Evolutionary conservation across 2,329 filamentous ascomycete genomes (phyloP), one percentile per base, ranked within the genome.

Genomic region (Chaetomiaceae sp.): DNA sequence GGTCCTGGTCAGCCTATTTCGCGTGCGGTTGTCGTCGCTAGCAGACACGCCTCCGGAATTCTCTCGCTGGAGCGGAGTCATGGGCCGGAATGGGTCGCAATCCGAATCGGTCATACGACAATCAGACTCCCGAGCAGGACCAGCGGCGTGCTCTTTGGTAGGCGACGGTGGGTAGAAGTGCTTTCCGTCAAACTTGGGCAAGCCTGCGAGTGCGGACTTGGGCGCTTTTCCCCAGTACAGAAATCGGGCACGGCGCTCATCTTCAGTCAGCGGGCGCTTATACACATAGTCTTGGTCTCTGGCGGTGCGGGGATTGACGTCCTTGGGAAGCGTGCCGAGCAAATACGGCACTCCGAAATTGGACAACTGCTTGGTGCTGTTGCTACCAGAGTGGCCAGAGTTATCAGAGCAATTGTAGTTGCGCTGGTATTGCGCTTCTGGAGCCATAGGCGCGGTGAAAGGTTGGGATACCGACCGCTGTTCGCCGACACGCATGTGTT

Each of bases 131-230:
- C 20, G n/a, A 5, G 33, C 32, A 27, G 48, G 36, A 3, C 43
- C 50, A 32, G 29, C 25, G 16, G 46, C 29, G 29, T 30, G 32
- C 30, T 67, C 61, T 62, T 78, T 79, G 56, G 67, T 64, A 1
- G 79, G 78, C 0, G 81, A 83, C 3, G 79, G 69, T 27, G 77
- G 79, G 56, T 84, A 85, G 59, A 85, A 85, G 63, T 84, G 75
- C 64, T 81, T 83, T 21, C 82, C 81, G 58, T 85, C 81, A 60
- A 82, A 86, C 64, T 81, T 84, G 30, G 82, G 81, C 36, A 84
- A 68, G 2, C 80, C 78, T 30, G 70, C 73, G 44, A 76, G 71
- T 11, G 73, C 71, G 58, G 75, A 73, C 27, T 68, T 72, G 37
- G 80, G 75, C 14, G 77, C 75, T 38, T 78, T 76, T 9, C 78